These are phyloP conservation scores for Pichia membranifaciens DNA, from an alignment of 805 yeast species.

Conservation along the genomic window DNA sequence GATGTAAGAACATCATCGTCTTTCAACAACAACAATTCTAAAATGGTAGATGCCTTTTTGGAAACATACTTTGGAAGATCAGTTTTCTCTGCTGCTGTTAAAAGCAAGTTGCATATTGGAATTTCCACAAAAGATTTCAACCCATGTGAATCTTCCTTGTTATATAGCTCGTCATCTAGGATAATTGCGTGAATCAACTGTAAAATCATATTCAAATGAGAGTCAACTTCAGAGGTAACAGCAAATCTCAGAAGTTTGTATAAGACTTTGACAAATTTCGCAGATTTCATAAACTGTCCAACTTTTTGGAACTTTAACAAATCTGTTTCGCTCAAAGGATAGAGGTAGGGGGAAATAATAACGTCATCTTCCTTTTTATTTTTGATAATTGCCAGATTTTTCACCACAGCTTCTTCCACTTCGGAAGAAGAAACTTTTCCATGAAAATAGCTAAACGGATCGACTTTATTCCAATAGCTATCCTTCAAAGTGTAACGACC, in stretches of 20 bases:
- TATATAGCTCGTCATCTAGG: constrained; percentile 28
- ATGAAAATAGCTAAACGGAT: constrained; percentile 48
- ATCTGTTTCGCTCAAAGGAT: constrained; percentile 25
- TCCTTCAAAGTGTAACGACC: constrained; percentile 61
- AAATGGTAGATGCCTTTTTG: constrained; percentile 51
- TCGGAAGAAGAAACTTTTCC: constrained; percentile 47
- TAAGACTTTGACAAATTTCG: constrained; percentile 49
- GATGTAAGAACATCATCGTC: constrained; percentile 47
- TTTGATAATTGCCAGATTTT: constrained; percentile 36
- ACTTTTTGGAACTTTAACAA: constrained; percentile 33
- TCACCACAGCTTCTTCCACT: constrained; percentile 41
- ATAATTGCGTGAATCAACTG: constrained; percentile 63
- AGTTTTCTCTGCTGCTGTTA: constrained; percentile 43
- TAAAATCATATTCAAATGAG: constrained; percentile 52
- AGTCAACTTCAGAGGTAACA: constrained; percentile 44
- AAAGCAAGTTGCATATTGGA: constrained; percentile 52
- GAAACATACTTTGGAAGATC: constrained; percentile 43
- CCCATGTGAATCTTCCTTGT: constrained; percentile 33
- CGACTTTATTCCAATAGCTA: constrained; percentile 40
- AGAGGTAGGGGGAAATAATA: constrained; percentile 43
- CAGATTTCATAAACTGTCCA: constrained; percentile 46
- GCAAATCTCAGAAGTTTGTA: constrained; percentile 53
- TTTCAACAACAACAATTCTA: constrained; percentile 45
- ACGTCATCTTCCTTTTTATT: constrained; percentile 36
- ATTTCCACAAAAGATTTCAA: constrained; percentile 38